Conservation (phyloP, 2,329 filamentous ascomycete genomes). For the Penicillium oxalicum region DNA sequence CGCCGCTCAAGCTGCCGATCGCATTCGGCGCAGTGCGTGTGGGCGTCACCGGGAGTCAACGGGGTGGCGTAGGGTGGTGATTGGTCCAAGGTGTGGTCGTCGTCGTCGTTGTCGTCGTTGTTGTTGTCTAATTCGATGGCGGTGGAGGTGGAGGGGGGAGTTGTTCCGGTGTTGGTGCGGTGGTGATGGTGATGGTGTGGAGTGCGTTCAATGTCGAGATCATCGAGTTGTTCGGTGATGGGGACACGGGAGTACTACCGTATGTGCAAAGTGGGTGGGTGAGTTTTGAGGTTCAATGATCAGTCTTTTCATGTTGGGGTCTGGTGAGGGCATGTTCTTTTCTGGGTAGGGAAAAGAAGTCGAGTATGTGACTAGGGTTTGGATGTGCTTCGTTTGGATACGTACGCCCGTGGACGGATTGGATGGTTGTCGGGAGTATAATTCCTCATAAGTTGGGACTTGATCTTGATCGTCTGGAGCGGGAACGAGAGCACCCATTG, state of each 20-base stretch:
- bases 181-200: background rate
- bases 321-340: background rate
- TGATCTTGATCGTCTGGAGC: background rate
- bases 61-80: background rate
- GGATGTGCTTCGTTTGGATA: background rate
- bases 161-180: background rate
- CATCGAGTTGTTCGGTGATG: background rate
- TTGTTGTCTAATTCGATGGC: background rate
- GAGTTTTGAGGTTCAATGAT: background rate
- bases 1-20: conserved; percentile 1
- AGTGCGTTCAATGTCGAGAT: background rate
- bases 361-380: no score
- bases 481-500: background rate
- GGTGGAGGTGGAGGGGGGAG: background rate
- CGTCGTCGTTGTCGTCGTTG: background rate
- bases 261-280: background rate
- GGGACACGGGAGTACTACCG: background rate
- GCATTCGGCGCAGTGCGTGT: conserved; percentile 1
- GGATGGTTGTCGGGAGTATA: background rate
- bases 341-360: no score
- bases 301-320: background rate
- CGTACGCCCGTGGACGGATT: background rate
- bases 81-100: background rate
- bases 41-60: background rate
- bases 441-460: background rate